Evolutionary conservation across 441 rosid species (phyloP), one percentile per base, ranked within the genome.

Genomic region (Aleurites moluccanus): DNA sequence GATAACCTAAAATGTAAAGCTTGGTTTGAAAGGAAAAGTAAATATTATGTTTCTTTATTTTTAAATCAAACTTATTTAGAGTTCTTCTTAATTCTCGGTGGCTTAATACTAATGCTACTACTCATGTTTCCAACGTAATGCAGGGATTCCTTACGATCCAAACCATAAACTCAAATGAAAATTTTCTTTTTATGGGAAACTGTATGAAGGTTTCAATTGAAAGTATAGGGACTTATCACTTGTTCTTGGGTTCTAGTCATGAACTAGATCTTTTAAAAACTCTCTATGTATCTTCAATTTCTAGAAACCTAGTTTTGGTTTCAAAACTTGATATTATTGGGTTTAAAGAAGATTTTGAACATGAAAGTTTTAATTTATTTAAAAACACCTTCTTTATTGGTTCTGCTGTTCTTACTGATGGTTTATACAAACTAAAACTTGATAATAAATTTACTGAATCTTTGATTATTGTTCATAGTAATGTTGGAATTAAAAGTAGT

Each of bases 191-290:
- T 38, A 42, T 7, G 11, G 44, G 67, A 20, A 63, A 63, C 3
- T 4, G 10, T 42, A 42, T 42, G 10, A 42, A 42, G 45, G 45
- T 4, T 42, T 4, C 67, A 30, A 4, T 27, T 63, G 67, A 63
- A 63, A 21, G 67, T 3, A 63, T 63, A 38, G n/a, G 67, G 67
- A 63, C 44, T 63, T 38, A 63, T 63, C 67, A 20, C 11, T 38
- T 63, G 5, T 9, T 10, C 3, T 63, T 63, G 28, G 16, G 27
- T 63, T 21, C 20, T 63, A 3, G 45, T 28, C 10, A 18, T 30
- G 44, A 63, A 8, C n/a, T 63, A 38, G 42, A 30, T 9, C 6
- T 63, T 21, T 63, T 63, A 6, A 2, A 60, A 4, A 60, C 25
- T 20, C 64, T 60, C 28, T 60, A 60, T 60, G 64, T 60, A 60